A percentile compares a stretch with the other conserved stretches of the same genome.
These are phyloP conservation scores for Trichothecium sympodiale DNA, from an alignment of 2,329 filamentous ascomycete species.

Conservation along the genomic window DNA sequence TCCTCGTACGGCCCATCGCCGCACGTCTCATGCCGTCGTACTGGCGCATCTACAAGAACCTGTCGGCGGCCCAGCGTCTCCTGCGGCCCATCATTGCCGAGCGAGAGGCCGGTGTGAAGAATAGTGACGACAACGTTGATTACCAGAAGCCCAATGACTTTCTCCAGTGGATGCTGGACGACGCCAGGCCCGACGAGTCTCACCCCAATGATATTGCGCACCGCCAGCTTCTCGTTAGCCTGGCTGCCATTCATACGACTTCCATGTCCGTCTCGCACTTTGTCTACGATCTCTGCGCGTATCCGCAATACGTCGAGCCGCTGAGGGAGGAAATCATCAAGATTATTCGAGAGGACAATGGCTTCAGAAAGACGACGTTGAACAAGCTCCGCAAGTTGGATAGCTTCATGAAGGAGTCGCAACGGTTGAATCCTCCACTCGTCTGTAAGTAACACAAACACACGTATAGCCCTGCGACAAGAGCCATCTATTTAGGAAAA, in stretches of 20 bases:
- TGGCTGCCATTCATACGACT: slow-evolving; percentile 34
- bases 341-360: slow-evolving; percentile 28
- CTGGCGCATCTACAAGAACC: not conserved
- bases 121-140: no score
- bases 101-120: slow-evolving; percentile 20
- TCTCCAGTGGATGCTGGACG: slow-evolving; percentile 31
- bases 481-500: no score
- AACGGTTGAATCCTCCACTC: slow-evolving; percentile 10
- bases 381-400: slow-evolving; percentile 33
- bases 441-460: slow-evolving; percentile 8
- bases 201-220: no score
- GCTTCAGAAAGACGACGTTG: slow-evolving; percentile 26
- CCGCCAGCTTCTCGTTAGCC: slow-evolving; percentile 31
- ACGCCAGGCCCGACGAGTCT: slow-evolving; percentile 24
- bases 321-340: slow-evolving; percentile 35
- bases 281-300: slow-evolving; percentile 36
- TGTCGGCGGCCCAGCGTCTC: not conserved
- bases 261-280: slow-evolving; percentile 34
- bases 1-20: slow-evolving; percentile 29
- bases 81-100: slow-evolving; percentile 28
- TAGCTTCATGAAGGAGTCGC: slow-evolving; percentile 36
- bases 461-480: no score
- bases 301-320: slow-evolving; percentile 34
- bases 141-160: slow-evolving; percentile 33
- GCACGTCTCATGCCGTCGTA: slow-evolving; percentile 3